A percentile compares a stretch with the other conserved stretches of the same genome.
These are phyloP conservation scores for Pezicula carpinea DNA, from an alignment of 2,329 filamentous ascomycete species.

Conservation along the genomic window DNA sequence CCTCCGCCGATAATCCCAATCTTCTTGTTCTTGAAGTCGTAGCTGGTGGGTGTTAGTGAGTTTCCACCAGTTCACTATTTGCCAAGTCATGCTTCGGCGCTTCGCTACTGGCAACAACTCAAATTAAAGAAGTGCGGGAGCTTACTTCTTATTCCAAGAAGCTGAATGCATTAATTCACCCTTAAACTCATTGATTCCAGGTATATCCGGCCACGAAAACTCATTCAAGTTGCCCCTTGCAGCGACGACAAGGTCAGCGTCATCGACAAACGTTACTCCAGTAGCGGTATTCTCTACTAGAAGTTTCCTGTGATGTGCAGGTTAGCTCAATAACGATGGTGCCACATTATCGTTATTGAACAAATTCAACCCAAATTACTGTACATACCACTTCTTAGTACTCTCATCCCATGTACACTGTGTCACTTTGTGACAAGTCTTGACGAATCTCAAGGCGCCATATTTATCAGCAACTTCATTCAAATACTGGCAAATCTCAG, in stretches of 20 bases:
- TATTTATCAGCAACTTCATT: conserved; percentile 45
- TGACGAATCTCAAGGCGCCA: conserved; percentile 47
- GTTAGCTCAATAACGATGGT: not conserved
- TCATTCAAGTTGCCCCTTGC: conserved; percentile 6
- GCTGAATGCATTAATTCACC: conserved; percentile 40
- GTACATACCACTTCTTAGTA: conserved; percentile 43
- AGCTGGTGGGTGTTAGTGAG: conserved; percentile 26
- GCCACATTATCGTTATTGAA: not conserved
- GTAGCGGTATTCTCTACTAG: conserved; percentile 30
- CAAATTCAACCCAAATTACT: not conserved
- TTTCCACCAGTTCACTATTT: not conserved
- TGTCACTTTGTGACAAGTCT: conserved; percentile 48
- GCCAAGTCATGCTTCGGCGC: too few relatives aligned
- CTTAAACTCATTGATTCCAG: conserved; percentile 40
- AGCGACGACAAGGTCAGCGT: conserved; percentile 6
- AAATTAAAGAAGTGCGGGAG: not conserved
- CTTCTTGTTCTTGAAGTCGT: conserved; percentile 42
- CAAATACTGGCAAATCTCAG: conserved; percentile 53
- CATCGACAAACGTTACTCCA: conserved; percentile 12
- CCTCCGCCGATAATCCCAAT: conserved; percentile 49
- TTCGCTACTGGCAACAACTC: too few relatives aligned
- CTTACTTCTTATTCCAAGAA: conserved; percentile 27
- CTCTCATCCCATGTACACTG: conserved; percentile 48
- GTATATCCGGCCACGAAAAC: conserved; percentile 36
- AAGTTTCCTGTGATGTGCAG: too few relatives aligned